Conservation (phyloP, 2,329 filamentous ascomycete genomes). For the Trichophyton mentagrophytes region DNA sequence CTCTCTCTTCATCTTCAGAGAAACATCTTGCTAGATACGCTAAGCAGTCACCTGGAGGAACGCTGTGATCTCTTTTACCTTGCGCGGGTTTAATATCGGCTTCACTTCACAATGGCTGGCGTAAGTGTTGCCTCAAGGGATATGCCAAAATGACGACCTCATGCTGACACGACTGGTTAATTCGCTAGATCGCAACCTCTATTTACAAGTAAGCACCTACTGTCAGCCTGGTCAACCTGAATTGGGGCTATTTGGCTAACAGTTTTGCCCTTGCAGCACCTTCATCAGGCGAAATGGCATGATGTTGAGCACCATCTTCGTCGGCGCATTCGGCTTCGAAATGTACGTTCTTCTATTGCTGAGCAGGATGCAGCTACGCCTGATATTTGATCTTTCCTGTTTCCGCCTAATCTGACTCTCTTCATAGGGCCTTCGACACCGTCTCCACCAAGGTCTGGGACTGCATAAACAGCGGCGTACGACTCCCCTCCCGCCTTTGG, state of each 20-base stretch:
- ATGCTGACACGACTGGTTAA: not conserved
- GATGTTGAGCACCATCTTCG: conserved; percentile 81
- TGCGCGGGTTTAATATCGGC: not conserved
- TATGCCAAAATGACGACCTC: not conserved
- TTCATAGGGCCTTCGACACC: conserved; percentile 63
- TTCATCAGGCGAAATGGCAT: conserved; percentile 76
- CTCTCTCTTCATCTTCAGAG: not conserved
- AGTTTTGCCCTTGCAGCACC: conserved; percentile 42
- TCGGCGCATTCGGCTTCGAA: conserved; percentile 78
- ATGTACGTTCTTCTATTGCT: conserved; percentile 52
- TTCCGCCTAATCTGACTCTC: not conserved
- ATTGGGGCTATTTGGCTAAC: conserved; percentile 14
- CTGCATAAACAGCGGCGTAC: conserved; percentile 76
- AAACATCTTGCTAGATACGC: not conserved
- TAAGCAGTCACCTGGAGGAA: not conserved
- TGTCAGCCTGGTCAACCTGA: not conserved
- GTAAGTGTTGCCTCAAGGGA: conserved; percentile 32
- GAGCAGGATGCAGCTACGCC: not conserved
- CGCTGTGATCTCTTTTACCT: not conserved
- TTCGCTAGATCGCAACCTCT: conserved; percentile 35
- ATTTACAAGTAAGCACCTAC: conserved; percentile 47
- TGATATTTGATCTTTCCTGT: not conserved
- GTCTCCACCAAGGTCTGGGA: conserved; percentile 82
- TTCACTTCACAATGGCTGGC: conserved; percentile 42
- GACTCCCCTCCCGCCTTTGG: conserved; percentile 27